Conservation (phyloP, 371 early-diverging fungal genomes). For the Racocetra persica region DNA sequence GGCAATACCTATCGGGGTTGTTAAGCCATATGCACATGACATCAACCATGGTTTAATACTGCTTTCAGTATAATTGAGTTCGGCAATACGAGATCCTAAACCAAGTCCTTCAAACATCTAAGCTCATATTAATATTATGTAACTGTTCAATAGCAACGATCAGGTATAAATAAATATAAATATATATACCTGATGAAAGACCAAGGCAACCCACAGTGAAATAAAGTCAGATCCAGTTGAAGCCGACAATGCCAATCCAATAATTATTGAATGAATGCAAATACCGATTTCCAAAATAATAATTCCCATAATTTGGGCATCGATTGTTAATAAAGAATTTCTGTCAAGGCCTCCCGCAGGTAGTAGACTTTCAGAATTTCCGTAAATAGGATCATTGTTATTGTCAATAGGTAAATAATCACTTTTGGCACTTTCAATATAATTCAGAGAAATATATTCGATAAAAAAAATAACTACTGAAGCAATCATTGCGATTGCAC, state of each 20-base stretch:
- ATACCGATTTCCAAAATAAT: slow-evolving; percentile 86
- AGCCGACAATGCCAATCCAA: slow-evolving; percentile 84
- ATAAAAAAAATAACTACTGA: slow-evolving; percentile 53
- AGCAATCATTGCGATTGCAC: slow-evolving; percentile 64
- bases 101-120: slow-evolving; percentile 88
- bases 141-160: not conserved
- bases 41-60: slow-evolving; percentile 51
- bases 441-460: slow-evolving; percentile 47
- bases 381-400: slow-evolving; percentile 30
- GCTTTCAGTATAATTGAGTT: slow-evolving; percentile 49
- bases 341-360: slow-evolving; percentile 35
- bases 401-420: slow-evolving; percentile 51
- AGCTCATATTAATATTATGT: not conserved
- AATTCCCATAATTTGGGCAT: slow-evolving; percentile 49
- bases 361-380: slow-evolving; percentile 17
- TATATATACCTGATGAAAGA: slow-evolving; percentile 80
- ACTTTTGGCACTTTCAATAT: not conserved
- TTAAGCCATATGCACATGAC: slow-evolving; percentile 56
- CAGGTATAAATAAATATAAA: not conserved
- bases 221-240: slow-evolving; percentile 68
- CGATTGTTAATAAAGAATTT: slow-evolving; percentile 44
- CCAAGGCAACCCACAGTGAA: slow-evolving; percentile 79
- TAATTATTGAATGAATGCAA: slow-evolving; percentile 84
- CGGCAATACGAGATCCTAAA: slow-evolving; percentile 76
- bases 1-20: slow-evolving; percentile 81